phyloP scores from a whole-genome alignment of 768 basidiomycete species.

The Termitomyces sp. region DNA sequence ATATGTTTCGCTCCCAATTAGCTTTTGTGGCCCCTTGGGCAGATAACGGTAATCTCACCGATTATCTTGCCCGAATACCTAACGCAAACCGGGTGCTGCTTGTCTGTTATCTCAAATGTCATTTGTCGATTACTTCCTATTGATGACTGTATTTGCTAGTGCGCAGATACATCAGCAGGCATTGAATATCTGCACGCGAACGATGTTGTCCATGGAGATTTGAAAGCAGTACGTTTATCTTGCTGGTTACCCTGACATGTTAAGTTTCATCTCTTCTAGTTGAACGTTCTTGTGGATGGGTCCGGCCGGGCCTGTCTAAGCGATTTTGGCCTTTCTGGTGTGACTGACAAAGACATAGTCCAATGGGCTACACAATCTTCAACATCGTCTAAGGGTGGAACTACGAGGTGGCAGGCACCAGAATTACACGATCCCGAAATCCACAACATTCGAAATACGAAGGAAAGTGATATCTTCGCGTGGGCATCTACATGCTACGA shows the following conservation, averaged over 20 bases:
- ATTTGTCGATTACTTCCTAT: no score
- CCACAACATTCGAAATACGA: constrained; percentile 8
- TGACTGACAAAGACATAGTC: constrained; percentile 17
- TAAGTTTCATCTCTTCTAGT: constrained; percentile 5
- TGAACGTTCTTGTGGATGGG: constrained; percentile 22
- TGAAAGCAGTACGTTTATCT: constrained; percentile 19
- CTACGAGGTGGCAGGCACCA: constrained; percentile 25
- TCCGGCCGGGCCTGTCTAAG: constrained; percentile 21
- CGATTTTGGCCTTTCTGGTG: constrained; percentile 25
- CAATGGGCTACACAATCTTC: constrained; percentile 14
- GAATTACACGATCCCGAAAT: constrained; percentile 17
- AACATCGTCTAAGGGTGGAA: constrained; percentile 14
- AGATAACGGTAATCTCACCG: constrained; percentile 19
- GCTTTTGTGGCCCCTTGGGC: constrained; percentile 31
- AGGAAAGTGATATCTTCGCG: constrained; percentile 25
- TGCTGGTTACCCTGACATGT: background rate
- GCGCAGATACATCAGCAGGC: constrained; percentile 21
- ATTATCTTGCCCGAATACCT: constrained; percentile 24
- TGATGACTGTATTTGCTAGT: background rate
- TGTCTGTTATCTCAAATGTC: constrained; percentile 17
- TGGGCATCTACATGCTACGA: constrained; percentile 26
- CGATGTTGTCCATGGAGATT: constrained; percentile 26
- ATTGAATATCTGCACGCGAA: constrained; percentile 23
- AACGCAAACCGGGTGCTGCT: constrained; percentile 21
- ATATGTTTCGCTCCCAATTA: constrained; percentile 16